These are phyloP conservation scores for Leishmania lainsoni DNA, from an alignment of 208 protist species.

Conservation along the genomic window DNA sequence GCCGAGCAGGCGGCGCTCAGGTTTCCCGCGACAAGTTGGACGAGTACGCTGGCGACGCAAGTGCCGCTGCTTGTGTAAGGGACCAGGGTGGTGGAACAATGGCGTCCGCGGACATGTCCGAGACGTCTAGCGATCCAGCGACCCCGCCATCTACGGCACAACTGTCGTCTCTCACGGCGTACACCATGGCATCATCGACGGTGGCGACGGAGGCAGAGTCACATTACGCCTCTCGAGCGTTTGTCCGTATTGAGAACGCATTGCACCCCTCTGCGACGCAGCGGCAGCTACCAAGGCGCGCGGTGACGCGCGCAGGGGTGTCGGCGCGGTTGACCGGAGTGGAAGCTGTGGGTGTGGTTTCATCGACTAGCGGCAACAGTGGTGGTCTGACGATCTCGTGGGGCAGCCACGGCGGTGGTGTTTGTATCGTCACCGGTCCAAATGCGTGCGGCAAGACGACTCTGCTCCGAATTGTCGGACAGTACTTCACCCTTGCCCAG, in stretches of 20 bases:
- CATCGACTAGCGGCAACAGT: neutral
- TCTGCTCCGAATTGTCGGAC: conserved; percentile 88
- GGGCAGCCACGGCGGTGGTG: conserved; percentile 30
- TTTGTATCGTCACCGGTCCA: conserved; percentile 90
- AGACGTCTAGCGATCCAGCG: conserved; percentile 4
- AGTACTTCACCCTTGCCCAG: conserved; percentile 91
- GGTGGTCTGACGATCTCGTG: conserved; percentile 31
- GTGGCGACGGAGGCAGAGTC: neutral
- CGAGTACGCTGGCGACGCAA: neutral
- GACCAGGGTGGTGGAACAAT: neutral
- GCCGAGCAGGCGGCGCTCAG: neutral
- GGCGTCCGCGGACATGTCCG: neutral
- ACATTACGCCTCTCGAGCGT: neutral
- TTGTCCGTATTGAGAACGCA: conserved; percentile 11
- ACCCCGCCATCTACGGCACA: neutral
- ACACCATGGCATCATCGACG: neutral
- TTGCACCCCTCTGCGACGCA: conserved; percentile 19
- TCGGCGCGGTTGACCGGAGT: neutral
- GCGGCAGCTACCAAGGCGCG: neutral
- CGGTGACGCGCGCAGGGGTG: neutral
- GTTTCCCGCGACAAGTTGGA: neutral
- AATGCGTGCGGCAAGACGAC: conserved; percentile 96
- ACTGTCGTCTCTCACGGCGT: neutral
- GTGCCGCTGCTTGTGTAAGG: neutral
- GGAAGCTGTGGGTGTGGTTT: neutral